A percentile compares a stretch with the other conserved stretches of the same genome.
Conservation (phyloP, 768 basidiomycete species). For the Suillus decipiens region DNA sequence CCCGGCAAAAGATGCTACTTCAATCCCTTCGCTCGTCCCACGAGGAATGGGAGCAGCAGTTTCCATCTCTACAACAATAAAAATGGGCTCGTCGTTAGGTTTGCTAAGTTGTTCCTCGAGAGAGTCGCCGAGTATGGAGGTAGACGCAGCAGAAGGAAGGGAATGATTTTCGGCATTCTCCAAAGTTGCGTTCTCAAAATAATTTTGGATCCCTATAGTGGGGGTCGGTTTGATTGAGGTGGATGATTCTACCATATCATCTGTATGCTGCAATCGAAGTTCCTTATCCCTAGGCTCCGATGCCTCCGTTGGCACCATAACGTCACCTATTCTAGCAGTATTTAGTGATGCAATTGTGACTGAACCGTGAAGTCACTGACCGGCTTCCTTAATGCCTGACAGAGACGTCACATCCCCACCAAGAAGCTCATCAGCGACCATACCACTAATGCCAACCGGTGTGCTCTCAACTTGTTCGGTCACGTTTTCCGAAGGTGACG, state of each 20-base stretch:
- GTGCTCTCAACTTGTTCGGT: neutral
- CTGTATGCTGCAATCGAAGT: neutral
- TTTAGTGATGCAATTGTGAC: neutral
- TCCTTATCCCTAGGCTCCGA: neutral
- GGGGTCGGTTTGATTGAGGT: neutral
- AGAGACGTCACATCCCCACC: neutral
- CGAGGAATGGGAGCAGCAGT: neutral
- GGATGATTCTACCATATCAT: neutral
- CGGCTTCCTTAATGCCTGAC: neutral
- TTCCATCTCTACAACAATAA: neutral
- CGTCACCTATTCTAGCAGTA: neutral
- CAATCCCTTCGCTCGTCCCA: constrained; percentile 8
- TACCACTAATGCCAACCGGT: neutral
- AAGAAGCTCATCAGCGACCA: neutral
- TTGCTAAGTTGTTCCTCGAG: neutral
- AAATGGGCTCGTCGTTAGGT: neutral
- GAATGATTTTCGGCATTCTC: neutral
- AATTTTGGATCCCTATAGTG: neutral
- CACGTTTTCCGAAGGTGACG: neutral
- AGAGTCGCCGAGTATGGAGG: neutral
- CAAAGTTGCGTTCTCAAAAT: neutral
- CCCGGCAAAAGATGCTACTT: constrained; percentile 1
- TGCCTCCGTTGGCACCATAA: neutral
- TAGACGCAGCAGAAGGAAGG: neutral
- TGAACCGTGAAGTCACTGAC: neutral